Percentiles rank a stretch among this genome's conserved stretches.
phyloP scores from a whole-genome alignment of 805 yeast genomes.

The Zygoascus bituminiphila region DNA sequence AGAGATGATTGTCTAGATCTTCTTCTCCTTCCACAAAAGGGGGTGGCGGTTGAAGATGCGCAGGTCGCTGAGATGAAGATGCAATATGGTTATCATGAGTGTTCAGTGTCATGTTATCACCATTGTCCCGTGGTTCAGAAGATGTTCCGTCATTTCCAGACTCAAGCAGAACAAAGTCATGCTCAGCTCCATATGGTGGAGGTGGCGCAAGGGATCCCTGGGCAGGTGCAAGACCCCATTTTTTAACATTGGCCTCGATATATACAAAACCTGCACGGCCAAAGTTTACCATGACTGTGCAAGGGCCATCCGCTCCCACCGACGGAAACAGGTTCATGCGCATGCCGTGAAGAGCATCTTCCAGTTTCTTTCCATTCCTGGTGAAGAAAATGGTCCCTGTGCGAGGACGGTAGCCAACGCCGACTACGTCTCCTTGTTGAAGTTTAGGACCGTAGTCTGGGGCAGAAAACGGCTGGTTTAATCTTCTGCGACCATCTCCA shows the following conservation, averaged over 20 bases:
- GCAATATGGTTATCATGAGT: slow-evolving; percentile 2
- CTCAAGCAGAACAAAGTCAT: slow-evolving; percentile 70
- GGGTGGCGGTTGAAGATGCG: slow-evolving; percentile 10
- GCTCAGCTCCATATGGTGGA: slow-evolving; percentile 79
- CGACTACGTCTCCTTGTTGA: slow-evolving; percentile 83
- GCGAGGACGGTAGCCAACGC: slow-evolving; percentile 78
- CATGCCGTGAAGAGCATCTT: slow-evolving; percentile 67
- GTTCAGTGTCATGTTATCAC: background rate
- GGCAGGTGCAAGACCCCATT: slow-evolving; percentile 91
- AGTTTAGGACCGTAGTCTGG: slow-evolving; percentile 40
- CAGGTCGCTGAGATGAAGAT: background rate
- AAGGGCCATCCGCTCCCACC: slow-evolving; percentile 74
- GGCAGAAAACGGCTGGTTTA: slow-evolving; percentile 62
- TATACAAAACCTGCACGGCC: slow-evolving; percentile 88
- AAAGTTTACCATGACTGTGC: slow-evolving; percentile 77
- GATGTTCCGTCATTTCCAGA: slow-evolving; percentile 4
- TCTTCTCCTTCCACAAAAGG: slow-evolving; percentile 10
- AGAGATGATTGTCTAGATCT: slow-evolving; percentile 4
- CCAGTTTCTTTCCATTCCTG: slow-evolving; percentile 86
- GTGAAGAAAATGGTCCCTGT: slow-evolving; percentile 89
- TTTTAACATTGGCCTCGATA: slow-evolving; percentile 87
- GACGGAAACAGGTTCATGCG: slow-evolving; percentile 75
- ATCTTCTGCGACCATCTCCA: slow-evolving; percentile 70
- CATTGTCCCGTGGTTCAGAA: background rate
- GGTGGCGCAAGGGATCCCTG: slow-evolving; percentile 89